A percentile compares a stretch with the other conserved stretches of the same genome.
Evolutionary conservation across 352 stramenopile genomes (phyloP).

Genomic region (Lagenidium sp.): DNA sequence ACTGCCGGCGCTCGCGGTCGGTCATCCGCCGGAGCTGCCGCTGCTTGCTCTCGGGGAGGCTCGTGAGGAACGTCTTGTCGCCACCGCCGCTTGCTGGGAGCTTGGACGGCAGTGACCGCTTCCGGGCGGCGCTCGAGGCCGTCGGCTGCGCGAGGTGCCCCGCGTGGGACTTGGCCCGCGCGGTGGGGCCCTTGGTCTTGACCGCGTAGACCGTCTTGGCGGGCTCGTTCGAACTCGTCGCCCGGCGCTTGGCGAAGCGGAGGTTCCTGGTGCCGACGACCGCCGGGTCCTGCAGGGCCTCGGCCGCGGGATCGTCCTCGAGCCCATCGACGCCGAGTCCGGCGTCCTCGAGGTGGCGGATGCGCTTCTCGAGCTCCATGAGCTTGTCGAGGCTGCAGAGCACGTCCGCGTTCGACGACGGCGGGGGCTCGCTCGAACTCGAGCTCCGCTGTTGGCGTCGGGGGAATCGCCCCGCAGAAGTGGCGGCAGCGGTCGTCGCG

Average conservation of each 20-base stretch:
- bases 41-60: constrained; percentile 49
- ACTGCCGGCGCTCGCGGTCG: constrained; percentile 44
- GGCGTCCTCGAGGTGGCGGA: constrained; percentile 71
- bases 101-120: constrained; percentile 14
- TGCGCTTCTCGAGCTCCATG: constrained; percentile 86
- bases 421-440: constrained; percentile 10
- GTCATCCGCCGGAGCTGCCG: constrained; percentile 52
- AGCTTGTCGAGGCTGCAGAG: constrained; percentile 80
- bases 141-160: constrained; percentile 2
- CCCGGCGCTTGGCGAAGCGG: constrained; percentile 39
- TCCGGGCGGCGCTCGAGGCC: constrained; percentile 13
- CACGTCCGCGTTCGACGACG: constrained; percentile 29
- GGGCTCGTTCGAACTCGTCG: constrained; percentile 18
- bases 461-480: background rate
- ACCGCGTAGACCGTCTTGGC: constrained; percentile 49
- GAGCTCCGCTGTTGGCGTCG: background rate
- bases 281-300: constrained; percentile 84
- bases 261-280: constrained; percentile 18
- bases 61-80: constrained; percentile 19
- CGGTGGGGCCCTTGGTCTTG: constrained; percentile 14
- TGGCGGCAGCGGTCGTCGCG: too few species aligned
- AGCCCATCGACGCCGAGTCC: constrained; percentile 34
- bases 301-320: constrained; percentile 74
- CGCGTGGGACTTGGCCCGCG: constrained; percentile 4
- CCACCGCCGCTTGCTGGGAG: background rate